Base-by-base conservation (phyloP, 2,329 filamentous ascomycete species). In the Aspergillus sclerotialis region DNA sequence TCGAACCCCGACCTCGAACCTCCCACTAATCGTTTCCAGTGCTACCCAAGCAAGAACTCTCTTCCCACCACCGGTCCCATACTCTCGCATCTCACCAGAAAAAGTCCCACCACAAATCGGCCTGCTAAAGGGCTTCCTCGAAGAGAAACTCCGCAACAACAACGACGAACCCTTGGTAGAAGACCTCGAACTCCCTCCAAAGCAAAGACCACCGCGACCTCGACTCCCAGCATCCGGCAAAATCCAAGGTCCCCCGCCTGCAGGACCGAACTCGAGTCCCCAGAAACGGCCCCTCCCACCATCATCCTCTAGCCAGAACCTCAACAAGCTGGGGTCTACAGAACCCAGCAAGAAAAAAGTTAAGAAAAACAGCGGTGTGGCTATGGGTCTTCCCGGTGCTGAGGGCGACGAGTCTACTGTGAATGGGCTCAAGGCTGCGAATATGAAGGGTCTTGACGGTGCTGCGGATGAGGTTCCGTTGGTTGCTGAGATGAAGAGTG, bases 101-200 rank as follows among this genome's bases (percentile, higher is more conserved):
- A 87, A 78, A 47, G 74, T 95, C 33, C 71, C 81, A 33, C 73
- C 76, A 28, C 82, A 96, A 55, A 87, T 96, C 46, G 89, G 88
- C 4, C 73, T 98, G 36, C 80, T 94, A 38, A 85, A 85, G 61
- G 83, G 86, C 52, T 98, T 93, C 73, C 94, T 96, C 69, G 78
- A 87, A 39, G 80, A 80, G 49, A 94, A 94, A 62, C 69, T 98
- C 38, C 84, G 87, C 51, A 82, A 85, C 36, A 92, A 89, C 58
- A 76, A 77, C 56, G 81, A 90, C 52, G 77, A 88, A 57, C 80
- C 87, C 28, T 73, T 98, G 45, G 70, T 94, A 33, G 92, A 98
- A 67, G 92, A 98, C 63, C 86, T 96, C 55, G 90, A 98, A 48
- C 69, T 98, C 15, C 92, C 93, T 11, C 77, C 82, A 36, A 98